phyloP scores from a whole-genome alignment of 305 asterid genomes.

The Fraxinus baroniana region DNA sequence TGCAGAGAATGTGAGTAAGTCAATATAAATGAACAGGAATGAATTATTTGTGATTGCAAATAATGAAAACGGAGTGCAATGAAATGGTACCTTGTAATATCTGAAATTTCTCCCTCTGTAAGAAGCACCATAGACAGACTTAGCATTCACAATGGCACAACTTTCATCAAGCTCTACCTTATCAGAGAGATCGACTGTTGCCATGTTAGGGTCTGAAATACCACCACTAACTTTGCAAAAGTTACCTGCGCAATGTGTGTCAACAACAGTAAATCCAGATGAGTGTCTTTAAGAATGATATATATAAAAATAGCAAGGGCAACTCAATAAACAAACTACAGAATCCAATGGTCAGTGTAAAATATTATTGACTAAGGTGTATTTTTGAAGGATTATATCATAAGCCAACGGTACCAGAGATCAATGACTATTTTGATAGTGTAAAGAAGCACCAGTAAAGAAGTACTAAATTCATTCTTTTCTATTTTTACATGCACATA shows the following conservation, averaged over 20 bases:
- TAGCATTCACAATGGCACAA: constrained; percentile 22
- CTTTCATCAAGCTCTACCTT: constrained; percentile 31
- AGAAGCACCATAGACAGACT: constrained; percentile 31
- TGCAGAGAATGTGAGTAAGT: not conserved
- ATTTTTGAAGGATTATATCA: not conserved
- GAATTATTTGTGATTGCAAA: not conserved
- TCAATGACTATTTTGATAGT: not conserved
- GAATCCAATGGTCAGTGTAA: not conserved
- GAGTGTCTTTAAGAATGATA: not conserved
- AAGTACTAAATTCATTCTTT: not conserved
- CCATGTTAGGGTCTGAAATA: constrained; percentile 46
- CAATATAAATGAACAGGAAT: not conserved
- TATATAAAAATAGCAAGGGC: not conserved
- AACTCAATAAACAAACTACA: not conserved
- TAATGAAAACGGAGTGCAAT: constrained; percentile 1
- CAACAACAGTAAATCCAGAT: not conserved
- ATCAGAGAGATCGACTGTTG: constrained; percentile 56
- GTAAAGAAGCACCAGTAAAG: not conserved
- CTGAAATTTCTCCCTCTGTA: constrained; percentile 45
- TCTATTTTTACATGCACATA: not conserved
- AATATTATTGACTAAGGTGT: not conserved
- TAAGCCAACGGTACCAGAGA: not conserved
- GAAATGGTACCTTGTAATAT: constrained; percentile 53
- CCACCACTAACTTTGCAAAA: constrained; percentile 21
- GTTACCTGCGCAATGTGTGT: constrained; percentile 31